These are phyloP conservation scores for Trichoderma koningiopsis DNA, from an alignment of 2,329 filamentous ascomycete species.

Conservation along the genomic window DNA sequence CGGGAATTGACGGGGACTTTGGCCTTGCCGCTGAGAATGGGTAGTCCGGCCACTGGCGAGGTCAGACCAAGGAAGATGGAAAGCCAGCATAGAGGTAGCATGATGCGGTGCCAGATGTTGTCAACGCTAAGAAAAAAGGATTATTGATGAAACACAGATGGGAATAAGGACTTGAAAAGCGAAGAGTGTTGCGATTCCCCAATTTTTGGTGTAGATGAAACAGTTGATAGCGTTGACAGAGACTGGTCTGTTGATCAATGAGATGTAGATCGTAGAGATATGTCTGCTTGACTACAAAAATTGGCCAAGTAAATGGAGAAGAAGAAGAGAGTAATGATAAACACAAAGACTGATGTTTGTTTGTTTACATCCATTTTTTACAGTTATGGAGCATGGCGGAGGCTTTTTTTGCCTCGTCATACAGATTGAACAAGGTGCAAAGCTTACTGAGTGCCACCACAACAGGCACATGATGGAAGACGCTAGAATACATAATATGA, in stretches of 20 bases:
- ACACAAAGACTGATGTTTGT: not conserved
- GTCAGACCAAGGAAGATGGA: not conserved
- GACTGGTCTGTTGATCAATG: not conserved
- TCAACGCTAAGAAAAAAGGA: not conserved
- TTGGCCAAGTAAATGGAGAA: not conserved
- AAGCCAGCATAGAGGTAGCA: not conserved
- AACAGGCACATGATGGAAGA: not conserved
- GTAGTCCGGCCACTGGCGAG: not conserved
- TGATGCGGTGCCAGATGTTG: not conserved
- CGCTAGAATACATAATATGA: not conserved
- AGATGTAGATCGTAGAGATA: not conserved
- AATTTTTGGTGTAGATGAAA: not conserved
- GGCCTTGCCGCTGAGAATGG: not conserved
- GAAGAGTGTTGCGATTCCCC: not conserved
- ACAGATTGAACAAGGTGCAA: not conserved
- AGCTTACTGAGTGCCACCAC: not conserved
- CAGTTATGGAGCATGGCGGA: not conserved
- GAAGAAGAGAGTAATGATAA: not conserved
- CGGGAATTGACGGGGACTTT: not conserved
- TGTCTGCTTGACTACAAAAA: not conserved
- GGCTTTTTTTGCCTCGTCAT: not conserved
- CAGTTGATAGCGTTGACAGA: not conserved
- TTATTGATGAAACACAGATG: not conserved
- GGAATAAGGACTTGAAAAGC: not conserved
- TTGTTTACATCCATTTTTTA: not conserved